Evolutionary conservation across 2,329 filamentous ascomycete genomes (phyloP).

Genomic region (Ceratocystis huliohia): DNA sequence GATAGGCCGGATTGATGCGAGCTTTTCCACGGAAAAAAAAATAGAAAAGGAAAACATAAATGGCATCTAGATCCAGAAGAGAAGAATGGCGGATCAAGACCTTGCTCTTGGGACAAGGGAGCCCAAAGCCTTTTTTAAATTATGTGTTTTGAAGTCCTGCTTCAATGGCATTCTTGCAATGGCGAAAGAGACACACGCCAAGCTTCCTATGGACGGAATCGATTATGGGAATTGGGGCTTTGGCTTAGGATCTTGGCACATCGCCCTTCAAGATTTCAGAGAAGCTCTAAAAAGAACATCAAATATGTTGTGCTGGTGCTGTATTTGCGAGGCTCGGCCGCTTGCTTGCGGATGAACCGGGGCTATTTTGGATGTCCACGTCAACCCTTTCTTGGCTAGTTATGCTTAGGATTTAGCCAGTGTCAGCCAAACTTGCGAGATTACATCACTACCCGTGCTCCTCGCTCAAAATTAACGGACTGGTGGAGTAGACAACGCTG

Average conservation of each 20-base stretch:
- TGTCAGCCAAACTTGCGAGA: neutral
- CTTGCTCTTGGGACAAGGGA: neutral
- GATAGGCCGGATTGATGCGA: neutral
- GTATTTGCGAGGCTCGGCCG: neutral
- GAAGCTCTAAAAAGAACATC: neutral
- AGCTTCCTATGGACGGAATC: neutral
- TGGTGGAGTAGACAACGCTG: neutral
- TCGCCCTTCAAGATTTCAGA: neutral
- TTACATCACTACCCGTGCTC: conserved; percentile 2
- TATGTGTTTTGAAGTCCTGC: neutral
- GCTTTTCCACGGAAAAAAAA: neutral
- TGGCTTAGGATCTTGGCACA: neutral
- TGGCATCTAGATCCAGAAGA: neutral
- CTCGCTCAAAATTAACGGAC: neutral
- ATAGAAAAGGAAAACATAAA: neutral
- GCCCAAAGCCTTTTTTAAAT: neutral
- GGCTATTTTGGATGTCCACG: neutral
- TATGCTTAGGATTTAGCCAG: neutral
- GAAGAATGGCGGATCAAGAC: neutral
- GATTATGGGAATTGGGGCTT: neutral
- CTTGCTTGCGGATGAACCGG: neutral
- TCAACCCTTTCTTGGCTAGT: neutral
- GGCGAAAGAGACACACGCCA: neutral
- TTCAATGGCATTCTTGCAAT: neutral
- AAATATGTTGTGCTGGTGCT: neutral